Conservation (phyloP, 306 rosid species). For the Hylodesmum podocarpum region DNA sequence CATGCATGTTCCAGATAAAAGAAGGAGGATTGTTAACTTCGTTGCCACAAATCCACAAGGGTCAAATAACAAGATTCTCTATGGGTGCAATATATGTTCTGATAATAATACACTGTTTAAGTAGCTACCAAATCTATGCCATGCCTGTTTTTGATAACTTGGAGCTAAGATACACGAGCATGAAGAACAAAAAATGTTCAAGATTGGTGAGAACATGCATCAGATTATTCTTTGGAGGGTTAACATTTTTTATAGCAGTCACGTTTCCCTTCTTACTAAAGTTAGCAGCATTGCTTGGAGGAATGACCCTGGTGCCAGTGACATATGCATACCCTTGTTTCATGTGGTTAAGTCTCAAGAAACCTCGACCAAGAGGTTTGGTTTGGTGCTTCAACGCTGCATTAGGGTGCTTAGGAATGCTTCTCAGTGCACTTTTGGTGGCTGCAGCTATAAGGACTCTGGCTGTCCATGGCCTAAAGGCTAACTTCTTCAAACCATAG, state of each 20-base stretch:
- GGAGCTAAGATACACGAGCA: slow-evolving; percentile 43
- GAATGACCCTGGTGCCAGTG: slow-evolving; percentile 53
- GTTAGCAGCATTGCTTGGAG: slow-evolving; percentile 50
- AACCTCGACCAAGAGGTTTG: slow-evolving; percentile 32
- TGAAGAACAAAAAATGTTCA: slow-evolving; percentile 46
- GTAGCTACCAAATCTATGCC: slow-evolving; percentile 61
- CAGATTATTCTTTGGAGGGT: slow-evolving; percentile 55
- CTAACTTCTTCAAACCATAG: slow-evolving; percentile 70
- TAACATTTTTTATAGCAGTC: slow-evolving; percentile 50
- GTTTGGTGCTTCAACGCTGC: slow-evolving; percentile 46
- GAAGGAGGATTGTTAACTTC: slow-evolving; percentile 46
- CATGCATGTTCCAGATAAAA: slow-evolving; percentile 36
- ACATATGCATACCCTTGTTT: slow-evolving; percentile 74
- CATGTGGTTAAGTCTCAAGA: slow-evolving; percentile 73
- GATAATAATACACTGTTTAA: slow-evolving; percentile 41
- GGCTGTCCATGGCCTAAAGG: slow-evolving; percentile 39
- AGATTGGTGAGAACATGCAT: slow-evolving; percentile 30
- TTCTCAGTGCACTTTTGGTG: slow-evolving; percentile 43
- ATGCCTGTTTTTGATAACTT: slow-evolving; percentile 67
- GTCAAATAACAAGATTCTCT: slow-evolving; percentile 38
- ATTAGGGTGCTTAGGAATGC: slow-evolving; percentile 61
- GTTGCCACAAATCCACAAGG: slow-evolving; percentile 36
- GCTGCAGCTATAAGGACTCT: slow-evolving; percentile 50
- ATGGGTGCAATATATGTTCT: slow-evolving; percentile 45
- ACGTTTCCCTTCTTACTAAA: slow-evolving; percentile 62